Base-by-base conservation (phyloP, 768 basidiomycete genomes). In the Collybia nuda region DNA sequence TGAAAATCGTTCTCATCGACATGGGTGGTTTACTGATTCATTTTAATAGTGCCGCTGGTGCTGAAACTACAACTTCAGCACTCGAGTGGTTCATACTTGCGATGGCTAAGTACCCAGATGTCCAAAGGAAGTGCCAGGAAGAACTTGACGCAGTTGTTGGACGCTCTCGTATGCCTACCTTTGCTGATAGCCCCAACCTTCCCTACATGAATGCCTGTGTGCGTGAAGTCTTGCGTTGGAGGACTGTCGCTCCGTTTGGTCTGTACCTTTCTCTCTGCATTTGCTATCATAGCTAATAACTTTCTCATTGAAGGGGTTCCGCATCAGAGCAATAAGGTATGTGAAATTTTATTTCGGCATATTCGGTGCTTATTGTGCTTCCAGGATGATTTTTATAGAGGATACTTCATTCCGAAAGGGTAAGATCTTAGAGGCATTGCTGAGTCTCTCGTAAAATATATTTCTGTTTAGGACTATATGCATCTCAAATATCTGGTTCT, bases 61-160 rank as follows among this genome's bases (percentile, higher is more conserved):
- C 43, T 29, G 43, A 44, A 17, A 44, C 43, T 1, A 32, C 29
- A 7, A 19, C 44, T 17, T n/a, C 43, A 26, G 43, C 21, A 29
- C 18, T 44, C 26, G 43, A 29, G 15, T 44, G 44, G 28, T 19
- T 21, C 17, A 9, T 44, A 9, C 44, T 44, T 15, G 44, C 28
- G 19, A 19, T 44, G 14, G 44, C 21, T 21, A 35, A 28, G 28
- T 55, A 67, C 46, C 70, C 69, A 2, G 65, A 67, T 1, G 58
- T 65, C 3, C 68, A 67, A 52, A 44, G 44, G n/a, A 60, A 55
- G 36, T 71, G 68, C 0, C 67, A 67, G 44, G 60, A 50, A 9
- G 71, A 73, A 46, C 40, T 74, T 11, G 67, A 69, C 45, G 17
- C 44, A 2, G 66, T 69, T 2, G 47, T 71, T 6, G 67, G 67